Conservation (phyloP, 2,329 filamentous ascomycete species). For the Fusarium pseudocircinatum region DNA sequence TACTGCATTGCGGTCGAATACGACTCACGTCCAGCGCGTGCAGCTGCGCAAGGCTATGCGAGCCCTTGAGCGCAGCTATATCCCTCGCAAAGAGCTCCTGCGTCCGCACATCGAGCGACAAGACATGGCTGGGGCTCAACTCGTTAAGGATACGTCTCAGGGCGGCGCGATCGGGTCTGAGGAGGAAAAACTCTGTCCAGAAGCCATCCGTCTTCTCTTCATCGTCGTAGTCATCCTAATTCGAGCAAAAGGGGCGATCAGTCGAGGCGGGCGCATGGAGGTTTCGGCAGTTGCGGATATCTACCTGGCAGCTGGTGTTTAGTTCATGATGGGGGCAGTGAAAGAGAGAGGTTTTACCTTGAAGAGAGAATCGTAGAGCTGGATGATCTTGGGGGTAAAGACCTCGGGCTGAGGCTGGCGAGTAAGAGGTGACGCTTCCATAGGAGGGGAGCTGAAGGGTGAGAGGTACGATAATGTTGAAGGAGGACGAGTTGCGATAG, state of each 20-base stretch:
- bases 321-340: slow-evolving; percentile 15
- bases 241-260: slow-evolving; percentile 40
- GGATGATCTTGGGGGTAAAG: slow-evolving; percentile 93
- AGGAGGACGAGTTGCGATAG: slow-evolving; percentile 32
- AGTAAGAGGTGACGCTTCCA: slow-evolving; percentile 93
- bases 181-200: slow-evolving; percentile 95
- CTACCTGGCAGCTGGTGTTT: slow-evolving; percentile 42
- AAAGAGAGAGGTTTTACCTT: slow-evolving; percentile 57
- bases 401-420: slow-evolving; percentile 89
- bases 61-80: slow-evolving; percentile 72
- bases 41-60: slow-evolving; percentile 70
- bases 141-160: slow-evolving; percentile 75
- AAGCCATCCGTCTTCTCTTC: slow-evolving; percentile 85
- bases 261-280: slow-evolving; percentile 37
- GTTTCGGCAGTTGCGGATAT: slow-evolving; percentile 19
- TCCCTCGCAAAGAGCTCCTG: slow-evolving; percentile 81
- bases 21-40: slow-evolving; percentile 84
- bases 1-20: slow-evolving; percentile 47
- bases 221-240: slow-evolving; percentile 71
- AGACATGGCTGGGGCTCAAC: slow-evolving; percentile 77
- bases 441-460: slow-evolving; percentile 49
- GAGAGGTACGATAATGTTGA: slow-evolving; percentile 14
- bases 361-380: slow-evolving; percentile 88
- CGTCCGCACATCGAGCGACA: slow-evolving; percentile 80
- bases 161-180: slow-evolving; percentile 78